A percentile compares a stretch with the other conserved stretches of the same genome.
phyloP scores from a whole-genome alignment of 75 land plant genomes.

The Pinus tabuliformis region DNA sequence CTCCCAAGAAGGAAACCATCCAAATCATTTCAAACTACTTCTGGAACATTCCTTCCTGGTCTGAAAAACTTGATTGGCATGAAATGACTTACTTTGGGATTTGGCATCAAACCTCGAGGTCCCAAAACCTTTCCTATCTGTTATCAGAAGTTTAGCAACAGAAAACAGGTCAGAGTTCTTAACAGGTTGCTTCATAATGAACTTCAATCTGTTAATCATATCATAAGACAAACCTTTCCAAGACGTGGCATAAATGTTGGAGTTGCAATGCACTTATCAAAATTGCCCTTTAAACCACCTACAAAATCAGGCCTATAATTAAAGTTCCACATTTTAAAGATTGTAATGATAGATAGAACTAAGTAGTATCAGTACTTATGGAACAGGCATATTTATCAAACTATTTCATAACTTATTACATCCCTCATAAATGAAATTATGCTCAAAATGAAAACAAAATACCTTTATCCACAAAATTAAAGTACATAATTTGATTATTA shows the following conservation, averaged over 20 bases:
- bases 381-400: not conserved
- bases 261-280: constrained; percentile 88
- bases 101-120: constrained; percentile 85
- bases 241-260: constrained; percentile 71
- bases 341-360: not conserved
- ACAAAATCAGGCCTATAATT: constrained; percentile 15
- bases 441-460: not conserved
- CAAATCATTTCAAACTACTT: not conserved
- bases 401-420: not conserved
- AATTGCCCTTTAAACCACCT: constrained; percentile 64
- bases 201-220: not conserved
- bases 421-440: not conserved
- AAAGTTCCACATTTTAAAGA: not conserved
- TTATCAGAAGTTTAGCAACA: not conserved
- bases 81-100: constrained; percentile 62
- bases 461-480: not conserved
- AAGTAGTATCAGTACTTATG: not conserved
- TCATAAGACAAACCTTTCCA: constrained; percentile 55
- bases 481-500: not conserved
- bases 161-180: constrained; percentile 4
- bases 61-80: not conserved
- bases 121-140: constrained; percentile 82
- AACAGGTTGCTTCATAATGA: not conserved
- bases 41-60: not conserved
- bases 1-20: constrained; percentile 1